Evolutionary conservation across 306 rosid genomes (phyloP).

Genomic region (Carpinus fangiana): DNA sequence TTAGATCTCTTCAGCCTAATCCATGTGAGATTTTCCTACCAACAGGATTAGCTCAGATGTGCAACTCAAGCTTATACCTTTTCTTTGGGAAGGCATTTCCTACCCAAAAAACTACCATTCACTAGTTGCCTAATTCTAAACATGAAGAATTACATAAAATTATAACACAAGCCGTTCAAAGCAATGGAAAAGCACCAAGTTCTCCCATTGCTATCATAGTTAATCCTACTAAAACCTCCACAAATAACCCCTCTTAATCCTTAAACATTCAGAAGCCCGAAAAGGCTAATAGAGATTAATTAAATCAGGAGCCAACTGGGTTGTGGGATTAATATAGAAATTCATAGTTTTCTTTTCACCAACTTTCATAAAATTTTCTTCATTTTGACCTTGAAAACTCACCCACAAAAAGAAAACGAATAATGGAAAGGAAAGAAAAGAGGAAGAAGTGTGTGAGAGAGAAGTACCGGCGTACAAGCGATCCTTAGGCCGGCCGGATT

Average conservation of each 20-base stretch:
- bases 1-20: not conserved
- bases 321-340: not conserved
- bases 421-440: not conserved
- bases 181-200: not conserved
- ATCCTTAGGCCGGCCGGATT: constrained; percentile 96
- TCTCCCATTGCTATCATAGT: not conserved
- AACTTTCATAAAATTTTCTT: not conserved
- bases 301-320: not conserved
- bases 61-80: not conserved
- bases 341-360: not conserved
- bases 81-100: not conserved
- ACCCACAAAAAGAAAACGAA: not conserved
- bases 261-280: not conserved
- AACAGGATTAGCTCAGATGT: not conserved
- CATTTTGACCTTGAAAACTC: not conserved
- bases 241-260: not conserved
- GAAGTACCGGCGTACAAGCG: constrained; percentile 66
- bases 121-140: not conserved
- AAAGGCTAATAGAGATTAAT: not conserved
- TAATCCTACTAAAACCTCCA: not conserved
- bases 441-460: not conserved
- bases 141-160: not conserved
- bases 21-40: not conserved
- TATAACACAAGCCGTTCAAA: constrained; percentile 9
- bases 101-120: not conserved